phyloP scores from a whole-genome alignment of 2,329 filamentous ascomycete species.

The Penicillium thymicola region DNA sequence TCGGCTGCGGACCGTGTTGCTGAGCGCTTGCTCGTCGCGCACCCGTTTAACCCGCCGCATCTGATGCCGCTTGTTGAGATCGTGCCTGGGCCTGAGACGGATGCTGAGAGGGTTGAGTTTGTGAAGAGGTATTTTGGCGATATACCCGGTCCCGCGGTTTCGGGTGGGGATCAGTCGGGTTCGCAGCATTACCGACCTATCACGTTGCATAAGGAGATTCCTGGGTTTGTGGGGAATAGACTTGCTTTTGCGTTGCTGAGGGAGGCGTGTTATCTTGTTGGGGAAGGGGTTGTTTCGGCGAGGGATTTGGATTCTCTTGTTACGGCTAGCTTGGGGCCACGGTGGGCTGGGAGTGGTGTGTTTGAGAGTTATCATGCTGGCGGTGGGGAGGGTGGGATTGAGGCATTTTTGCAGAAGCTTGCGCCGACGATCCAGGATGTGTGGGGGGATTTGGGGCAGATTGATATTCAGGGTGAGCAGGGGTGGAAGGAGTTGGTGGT shows the following conservation, averaged over 20 bases:
- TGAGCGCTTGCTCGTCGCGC: conserved; percentile 52
- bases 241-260: conserved; percentile 56
- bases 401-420: conserved; percentile 55
- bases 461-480: conserved; percentile 36
- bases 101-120: conserved; percentile 26
- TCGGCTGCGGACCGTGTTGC: conserved; percentile 36
- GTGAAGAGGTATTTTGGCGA: conserved; percentile 41
- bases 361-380: conserved; percentile 60
- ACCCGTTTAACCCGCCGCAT: conserved; percentile 62
- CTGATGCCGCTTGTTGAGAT: conserved; percentile 61
- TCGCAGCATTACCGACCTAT: conserved; percentile 41
- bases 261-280: conserved; percentile 55
- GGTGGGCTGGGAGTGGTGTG: conserved; percentile 56
- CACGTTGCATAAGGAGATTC: conserved; percentile 50
- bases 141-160: conserved; percentile 10
- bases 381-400: conserved; percentile 53
- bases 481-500: conserved; percentile 50
- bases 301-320: conserved; percentile 54
- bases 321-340: conserved; percentile 50
- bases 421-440: conserved; percentile 54
- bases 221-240: conserved; percentile 58
- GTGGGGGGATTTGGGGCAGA: conserved; percentile 50
- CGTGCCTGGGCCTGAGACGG: conserved; percentile 50
- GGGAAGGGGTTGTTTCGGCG: conserved; percentile 52
- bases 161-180: not conserved